Conservation (phyloP, 1,139 yeast genomes). For the Petasospora rhodanensis region DNA sequence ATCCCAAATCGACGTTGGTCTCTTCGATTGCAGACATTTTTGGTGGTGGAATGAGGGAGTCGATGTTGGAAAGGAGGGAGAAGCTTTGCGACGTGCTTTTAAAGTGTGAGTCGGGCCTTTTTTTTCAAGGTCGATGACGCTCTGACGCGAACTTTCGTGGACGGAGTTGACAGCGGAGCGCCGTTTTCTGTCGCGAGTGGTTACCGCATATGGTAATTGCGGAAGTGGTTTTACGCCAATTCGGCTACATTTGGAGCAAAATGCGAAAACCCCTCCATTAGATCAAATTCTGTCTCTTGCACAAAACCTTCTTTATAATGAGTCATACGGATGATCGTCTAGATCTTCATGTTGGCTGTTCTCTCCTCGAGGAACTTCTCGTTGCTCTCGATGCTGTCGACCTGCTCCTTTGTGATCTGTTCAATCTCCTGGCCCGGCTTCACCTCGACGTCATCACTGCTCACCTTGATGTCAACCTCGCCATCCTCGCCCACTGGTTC, state of each 20-base stretch:
- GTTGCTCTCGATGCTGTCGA: slow-evolving; percentile 27
- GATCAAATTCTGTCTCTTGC: no score
- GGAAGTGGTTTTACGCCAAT: no score
- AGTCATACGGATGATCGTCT: no score
- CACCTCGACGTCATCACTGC: slow-evolving; percentile 25
- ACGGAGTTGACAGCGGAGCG: no score
- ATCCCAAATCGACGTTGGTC: slow-evolving; percentile 51
- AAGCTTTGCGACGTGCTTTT: no score
- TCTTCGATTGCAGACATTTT: slow-evolving; percentile 23
- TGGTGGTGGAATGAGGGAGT: not conserved
- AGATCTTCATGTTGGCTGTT: slow-evolving; percentile 18
- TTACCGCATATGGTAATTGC: no score
- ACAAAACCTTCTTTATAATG: slow-evolving; percentile 1
- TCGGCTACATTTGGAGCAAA: no score
- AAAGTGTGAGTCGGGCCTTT: no score
- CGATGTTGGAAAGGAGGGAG: not conserved
- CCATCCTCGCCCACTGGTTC: slow-evolving; percentile 53
- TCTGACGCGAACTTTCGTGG: no score
- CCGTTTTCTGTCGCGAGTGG: no score
- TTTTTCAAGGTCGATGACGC: no score
- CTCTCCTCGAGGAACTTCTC: slow-evolving; percentile 24
- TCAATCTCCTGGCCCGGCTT: slow-evolving; percentile 39
- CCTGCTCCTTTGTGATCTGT: slow-evolving; percentile 33
- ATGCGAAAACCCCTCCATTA: no score
- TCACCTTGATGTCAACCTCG: slow-evolving; percentile 30